A percentile compares a stretch with the other conserved stretches of the same genome.
phyloP scores from a whole-genome alignment of 2,329 filamentous ascomycete species.

The Fragosphaeria purpurea region DNA sequence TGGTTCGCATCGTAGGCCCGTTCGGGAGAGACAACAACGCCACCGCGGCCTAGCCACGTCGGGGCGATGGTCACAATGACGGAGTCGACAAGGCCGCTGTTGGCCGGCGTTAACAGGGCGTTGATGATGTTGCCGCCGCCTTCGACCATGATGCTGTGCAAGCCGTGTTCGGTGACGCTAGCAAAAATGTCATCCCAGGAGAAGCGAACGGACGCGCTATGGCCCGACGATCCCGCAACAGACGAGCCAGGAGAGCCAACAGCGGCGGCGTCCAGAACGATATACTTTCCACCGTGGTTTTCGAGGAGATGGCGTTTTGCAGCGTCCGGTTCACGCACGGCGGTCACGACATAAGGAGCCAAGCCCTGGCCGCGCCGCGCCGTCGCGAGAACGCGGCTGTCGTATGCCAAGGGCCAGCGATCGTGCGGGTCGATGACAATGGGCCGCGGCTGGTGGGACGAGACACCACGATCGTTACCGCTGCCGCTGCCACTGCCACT shows the following conservation, averaged over 20 bases:
- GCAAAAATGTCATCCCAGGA: slow-evolving; percentile 56
- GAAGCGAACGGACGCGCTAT: slow-evolving; percentile 31
- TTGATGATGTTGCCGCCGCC: slow-evolving; percentile 79
- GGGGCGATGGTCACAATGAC: slow-evolving; percentile 86
- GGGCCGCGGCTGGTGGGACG: slow-evolving; percentile 58
- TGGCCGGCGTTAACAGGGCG: slow-evolving; percentile 55
- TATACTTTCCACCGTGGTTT: slow-evolving; percentile 42
- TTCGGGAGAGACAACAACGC: slow-evolving; percentile 67
- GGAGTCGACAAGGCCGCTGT: slow-evolving; percentile 52
- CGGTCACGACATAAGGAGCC: slow-evolving; percentile 62
- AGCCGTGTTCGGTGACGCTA: slow-evolving; percentile 45
- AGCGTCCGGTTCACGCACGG: slow-evolving; percentile 32
- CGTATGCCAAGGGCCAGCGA: slow-evolving; percentile 55
- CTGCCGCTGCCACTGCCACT: no score
- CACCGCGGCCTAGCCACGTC: slow-evolving; percentile 76
- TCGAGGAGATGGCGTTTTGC: slow-evolving; percentile 33
- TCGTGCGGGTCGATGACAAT: slow-evolving; percentile 70
- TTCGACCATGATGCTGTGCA: slow-evolving; percentile 83
- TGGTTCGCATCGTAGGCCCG: slow-evolving; percentile 40
- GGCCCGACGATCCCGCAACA: no score
- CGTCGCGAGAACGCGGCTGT: slow-evolving; percentile 56
- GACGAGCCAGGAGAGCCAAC: slow-evolving; percentile 9
- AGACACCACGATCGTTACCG: slow-evolving; percentile 17
- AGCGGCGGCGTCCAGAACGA: slow-evolving; percentile 24
- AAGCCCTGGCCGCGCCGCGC: slow-evolving; percentile 56